These are phyloP conservation scores for Phialocephala subalpina DNA, from an alignment of 2,329 filamentous ascomycete species.

Conservation along the genomic window DNA sequence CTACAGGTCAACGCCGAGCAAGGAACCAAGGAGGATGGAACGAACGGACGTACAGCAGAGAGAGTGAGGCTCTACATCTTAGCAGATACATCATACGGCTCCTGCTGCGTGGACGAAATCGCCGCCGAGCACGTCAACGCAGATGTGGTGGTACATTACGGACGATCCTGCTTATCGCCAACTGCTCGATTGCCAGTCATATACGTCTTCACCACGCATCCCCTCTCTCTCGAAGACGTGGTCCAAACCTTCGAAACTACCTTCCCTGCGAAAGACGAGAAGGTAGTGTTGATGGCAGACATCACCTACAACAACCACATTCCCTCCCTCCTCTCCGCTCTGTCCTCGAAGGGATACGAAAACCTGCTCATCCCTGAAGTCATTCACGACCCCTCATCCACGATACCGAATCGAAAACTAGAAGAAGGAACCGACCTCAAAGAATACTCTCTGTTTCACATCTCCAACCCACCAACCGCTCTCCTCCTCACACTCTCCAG, in stretches of 20 bases:
- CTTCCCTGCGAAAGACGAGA: slow-evolving; percentile 66
- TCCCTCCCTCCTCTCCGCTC: slow-evolving; percentile 57
- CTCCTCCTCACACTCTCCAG: slow-evolving; percentile 88
- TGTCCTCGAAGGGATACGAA: slow-evolving; percentile 72
- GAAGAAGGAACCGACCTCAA: slow-evolving; percentile 46
- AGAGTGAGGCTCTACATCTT: slow-evolving; percentile 75
- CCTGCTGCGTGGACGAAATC: slow-evolving; percentile 96
- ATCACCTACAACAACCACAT: slow-evolving; percentile 86
- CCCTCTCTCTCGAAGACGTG: slow-evolving; percentile 68
- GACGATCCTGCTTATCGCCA: slow-evolving; percentile 88
- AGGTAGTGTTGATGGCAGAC: slow-evolving; percentile 86
- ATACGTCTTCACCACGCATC: slow-evolving; percentile 84
- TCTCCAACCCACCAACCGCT: slow-evolving; percentile 81
- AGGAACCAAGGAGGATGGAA: not conserved
- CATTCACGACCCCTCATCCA: slow-evolving; percentile 78
- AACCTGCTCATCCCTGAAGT: slow-evolving; percentile 75
- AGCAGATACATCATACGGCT: slow-evolving; percentile 94
- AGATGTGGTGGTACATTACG: slow-evolving; percentile 93
- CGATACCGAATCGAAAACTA: slow-evolving; percentile 81
- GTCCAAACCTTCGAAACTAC: slow-evolving; percentile 68
- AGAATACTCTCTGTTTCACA: slow-evolving; percentile 78
- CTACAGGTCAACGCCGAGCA: slow-evolving; percentile 10
- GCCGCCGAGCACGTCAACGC: slow-evolving; percentile 93
- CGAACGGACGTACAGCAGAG: slow-evolving; percentile 35
- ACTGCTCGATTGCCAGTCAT: slow-evolving; percentile 88